Evolutionary conservation across 768 basidiomycete species (phyloP).

Genomic region (Mycena vulgaris): DNA sequence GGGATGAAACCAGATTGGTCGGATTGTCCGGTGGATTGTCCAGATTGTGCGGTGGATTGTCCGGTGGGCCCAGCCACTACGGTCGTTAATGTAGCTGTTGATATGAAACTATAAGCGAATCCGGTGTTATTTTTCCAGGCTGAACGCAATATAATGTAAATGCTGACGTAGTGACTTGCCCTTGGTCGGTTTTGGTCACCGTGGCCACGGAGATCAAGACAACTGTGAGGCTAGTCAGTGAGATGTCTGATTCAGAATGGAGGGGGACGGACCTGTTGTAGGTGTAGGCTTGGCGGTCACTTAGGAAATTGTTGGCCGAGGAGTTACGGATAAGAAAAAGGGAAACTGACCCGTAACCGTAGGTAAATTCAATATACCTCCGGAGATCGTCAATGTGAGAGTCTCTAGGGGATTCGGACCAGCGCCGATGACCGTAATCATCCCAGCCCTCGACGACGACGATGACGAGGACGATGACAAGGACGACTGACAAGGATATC

Average conservation of each 20-base stretch:
- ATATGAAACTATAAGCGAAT: conserved; percentile 23
- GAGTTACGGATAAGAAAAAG: background rate
- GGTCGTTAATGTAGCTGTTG: conserved; percentile 31
- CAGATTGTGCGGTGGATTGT: no score
- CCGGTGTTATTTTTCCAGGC: background rate
- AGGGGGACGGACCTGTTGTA: conserved; percentile 28
- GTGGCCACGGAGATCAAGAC: conserved; percentile 40
- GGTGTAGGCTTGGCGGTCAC: conserved; percentile 37
- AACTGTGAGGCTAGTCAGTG: conserved; percentile 19
- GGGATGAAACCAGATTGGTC: conserved; percentile 40
- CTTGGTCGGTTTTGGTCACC: conserved; percentile 39
- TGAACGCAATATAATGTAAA: background rate
- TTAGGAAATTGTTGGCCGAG: conserved; percentile 19
- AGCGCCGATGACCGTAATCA: conserved; percentile 13
- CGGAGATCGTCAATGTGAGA: conserved; percentile 27
- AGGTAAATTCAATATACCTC: conserved; percentile 20
- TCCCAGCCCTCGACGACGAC: conserved; percentile 12
- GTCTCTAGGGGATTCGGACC: conserved; percentile 9
- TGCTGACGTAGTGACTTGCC: conserved; percentile 42
- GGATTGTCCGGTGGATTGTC: background rate
- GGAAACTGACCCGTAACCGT: conserved; percentile 33
- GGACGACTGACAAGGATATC: conserved; percentile 4
- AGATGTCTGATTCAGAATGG: background rate
- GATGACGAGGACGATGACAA: no score
- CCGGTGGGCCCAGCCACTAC: conserved; percentile 16